phyloP scores from a whole-genome alignment of 2,329 filamentous ascomycete genomes.

The Aspergillus texensis region DNA sequence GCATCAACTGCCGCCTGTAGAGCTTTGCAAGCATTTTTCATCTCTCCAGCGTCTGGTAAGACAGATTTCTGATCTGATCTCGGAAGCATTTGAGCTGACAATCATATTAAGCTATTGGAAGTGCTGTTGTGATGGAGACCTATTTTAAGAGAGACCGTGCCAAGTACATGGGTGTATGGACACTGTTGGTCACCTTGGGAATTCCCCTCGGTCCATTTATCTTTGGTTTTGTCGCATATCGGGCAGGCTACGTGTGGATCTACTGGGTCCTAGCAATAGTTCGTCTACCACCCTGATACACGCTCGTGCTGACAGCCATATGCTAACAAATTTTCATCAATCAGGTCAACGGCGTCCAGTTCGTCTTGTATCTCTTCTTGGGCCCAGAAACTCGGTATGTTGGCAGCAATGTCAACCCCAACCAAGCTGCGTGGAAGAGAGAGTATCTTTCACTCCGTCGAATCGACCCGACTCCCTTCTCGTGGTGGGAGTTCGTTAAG shows the following conservation, averaged over 20 bases:
- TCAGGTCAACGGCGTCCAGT: conserved; percentile 59
- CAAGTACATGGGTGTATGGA: conserved; percentile 62
- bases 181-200: conserved; percentile 54
- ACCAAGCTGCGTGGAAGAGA: conserved; percentile 43
- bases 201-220: conserved; percentile 46
- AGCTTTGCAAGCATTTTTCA: conserved; percentile 59
- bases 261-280: conserved; percentile 62
- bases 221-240: conserved; percentile 51
- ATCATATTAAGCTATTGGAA: conserved; percentile 51
- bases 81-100: conserved; percentile 5
- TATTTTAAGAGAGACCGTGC: conserved; percentile 60
- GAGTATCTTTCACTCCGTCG: conserved; percentile 52
- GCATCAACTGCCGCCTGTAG: conserved; percentile 54
- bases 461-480: conserved; percentile 57
- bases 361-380: conserved; percentile 59
- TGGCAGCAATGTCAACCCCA: conserved; percentile 30
- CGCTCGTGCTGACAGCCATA: neutral
- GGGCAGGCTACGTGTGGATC: conserved; percentile 61
- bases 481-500: conserved; percentile 53
- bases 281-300: conserved; percentile 24
- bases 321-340: conserved; percentile 14
- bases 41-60: conserved; percentile 51
- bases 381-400: conserved; percentile 59
- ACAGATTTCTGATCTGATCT: neutral
- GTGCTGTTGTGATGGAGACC: conserved; percentile 60